Base-by-base conservation (phyloP, 805 yeast species). In the Pichia occidentalis region DNA sequence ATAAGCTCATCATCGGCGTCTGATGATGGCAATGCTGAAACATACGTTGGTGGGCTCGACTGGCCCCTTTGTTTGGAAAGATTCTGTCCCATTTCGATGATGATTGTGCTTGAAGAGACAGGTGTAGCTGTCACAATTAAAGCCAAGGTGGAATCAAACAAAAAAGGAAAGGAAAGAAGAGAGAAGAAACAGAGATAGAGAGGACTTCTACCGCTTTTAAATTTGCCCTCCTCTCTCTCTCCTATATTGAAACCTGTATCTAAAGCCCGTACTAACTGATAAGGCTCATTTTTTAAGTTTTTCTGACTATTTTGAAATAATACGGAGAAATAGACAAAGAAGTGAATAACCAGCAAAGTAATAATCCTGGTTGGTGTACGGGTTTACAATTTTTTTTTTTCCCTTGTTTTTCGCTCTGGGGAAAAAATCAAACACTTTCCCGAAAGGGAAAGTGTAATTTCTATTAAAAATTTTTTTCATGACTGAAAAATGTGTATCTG, bases 1-100 rank as follows among this genome's bases (percentile, higher is more conserved):
- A 59, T 53, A 13, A 59, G 40, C 34, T 59, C 62, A 25, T 58
- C 62, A 32, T 57, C 60, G 9, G 48, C 55, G 7, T 47, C 37
- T 20, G 16, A 23, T 20, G 16, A 23, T n/a, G 36, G 32, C 7
- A 16, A 10, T 7, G 43, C 37, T n/a, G 34, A 22, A 2, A 40
- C 28, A 16, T 40, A 40, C 4, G 36, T 40, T n/a, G 39, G 21
- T 7, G 30, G 36, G 2, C 7, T 17, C 3, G 16, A 4, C n/a
- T 27, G 11, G 30, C 14, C 17, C 20, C 17, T 5, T 5, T 34
- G 22, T 25, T 35, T 35, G 5, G 39, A 34, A 16, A 24, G 18
- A 7, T 22, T 22, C 21, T 40, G 39, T 19, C 33, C 39, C 43
- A 31, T 37, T 5, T 12, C 18, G 24, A 18, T 10, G 20, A 10